Conservation (phyloP, 805 yeast species). For the Yarrowia alimentaria region DNA sequence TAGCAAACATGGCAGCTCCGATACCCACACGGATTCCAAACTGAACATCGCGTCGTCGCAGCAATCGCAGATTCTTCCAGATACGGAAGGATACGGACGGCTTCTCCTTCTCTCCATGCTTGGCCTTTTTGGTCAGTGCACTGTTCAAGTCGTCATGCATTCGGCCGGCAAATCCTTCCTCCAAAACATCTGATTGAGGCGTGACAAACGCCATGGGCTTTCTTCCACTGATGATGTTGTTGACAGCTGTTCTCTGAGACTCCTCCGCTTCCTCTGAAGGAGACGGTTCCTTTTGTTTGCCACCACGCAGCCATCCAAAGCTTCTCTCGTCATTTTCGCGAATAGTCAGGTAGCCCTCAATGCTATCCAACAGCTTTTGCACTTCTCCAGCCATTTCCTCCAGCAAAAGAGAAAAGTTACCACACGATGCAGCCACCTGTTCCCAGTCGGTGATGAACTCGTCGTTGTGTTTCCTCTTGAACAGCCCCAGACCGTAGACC, state of each 20-base stretch:
- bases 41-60: conserved; percentile 66
- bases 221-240: conserved; percentile 5
- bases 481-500: conserved; percentile 57
- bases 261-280: background rate
- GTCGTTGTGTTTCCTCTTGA: conserved; percentile 40
- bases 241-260: conserved; percentile 12
- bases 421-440: conserved; percentile 81
- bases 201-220: conserved; percentile 21
- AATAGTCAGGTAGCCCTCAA: conserved; percentile 41
- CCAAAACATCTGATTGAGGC: conserved; percentile 15
- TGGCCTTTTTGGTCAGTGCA: conserved; percentile 14
- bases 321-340: conserved; percentile 34
- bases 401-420: conserved; percentile 67
- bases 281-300: conserved; percentile 31
- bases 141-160: conserved; percentile 17
- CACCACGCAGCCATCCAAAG: conserved; percentile 49
- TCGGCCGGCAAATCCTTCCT: conserved; percentile 27
- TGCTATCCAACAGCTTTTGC: conserved; percentile 45
- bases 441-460: conserved; percentile 61
- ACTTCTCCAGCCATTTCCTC: conserved; percentile 62
- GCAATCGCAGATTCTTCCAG: conserved; percentile 47
- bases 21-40: conserved; percentile 77
- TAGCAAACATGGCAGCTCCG: conserved; percentile 65
- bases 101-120: conserved; percentile 20
- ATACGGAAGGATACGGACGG: conserved; percentile 34